Percentiles rank a stretch among this genome's conserved stretches.
These are phyloP conservation scores for Suillus decipiens DNA, from an alignment of 768 basidiomycete genomes.

Conservation along the genomic window DNA sequence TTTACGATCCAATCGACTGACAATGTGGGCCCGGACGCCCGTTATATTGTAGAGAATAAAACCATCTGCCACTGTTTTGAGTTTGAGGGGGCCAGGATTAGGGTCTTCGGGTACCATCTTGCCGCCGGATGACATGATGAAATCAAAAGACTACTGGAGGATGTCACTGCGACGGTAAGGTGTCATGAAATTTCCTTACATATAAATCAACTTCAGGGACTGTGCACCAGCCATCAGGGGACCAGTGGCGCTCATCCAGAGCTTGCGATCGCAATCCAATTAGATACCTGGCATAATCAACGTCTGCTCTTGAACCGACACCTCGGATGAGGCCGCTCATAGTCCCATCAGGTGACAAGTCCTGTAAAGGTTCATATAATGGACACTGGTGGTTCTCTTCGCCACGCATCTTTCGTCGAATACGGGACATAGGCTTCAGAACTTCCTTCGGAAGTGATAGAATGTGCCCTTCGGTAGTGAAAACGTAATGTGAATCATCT, in stretches of 20 bases:
- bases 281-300: constrained; percentile 80
- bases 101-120: constrained; percentile 59
- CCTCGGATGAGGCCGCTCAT: constrained; percentile 59
- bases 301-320: constrained; percentile 70
- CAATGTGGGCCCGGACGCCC: constrained; percentile 77
- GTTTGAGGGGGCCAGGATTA: constrained; percentile 66
- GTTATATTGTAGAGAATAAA: constrained; percentile 76
- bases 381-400: constrained; percentile 76
- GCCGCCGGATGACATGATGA: constrained; percentile 69
- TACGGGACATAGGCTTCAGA: constrained; percentile 56
- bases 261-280: constrained; percentile 53
- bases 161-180: constrained; percentile 6
- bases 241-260: constrained; percentile 60
- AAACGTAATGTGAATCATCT: constrained; percentile 85
- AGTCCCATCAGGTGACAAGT: constrained; percentile 32
- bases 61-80: constrained; percentile 63
- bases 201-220: constrained; percentile 66
- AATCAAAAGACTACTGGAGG: constrained; percentile 69
- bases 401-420: constrained; percentile 60
- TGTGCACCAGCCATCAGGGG: constrained; percentile 74
- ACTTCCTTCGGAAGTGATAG: constrained; percentile 61
- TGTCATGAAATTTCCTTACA: constrained; percentile 45
- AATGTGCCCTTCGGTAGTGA: constrained; percentile 95
- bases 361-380: constrained; percentile 51
- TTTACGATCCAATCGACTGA: constrained; percentile 76